These are phyloP conservation scores for Ceratocystis cacaofunesta DNA, from an alignment of 2,329 filamentous ascomycete species.

Conservation along the genomic window DNA sequence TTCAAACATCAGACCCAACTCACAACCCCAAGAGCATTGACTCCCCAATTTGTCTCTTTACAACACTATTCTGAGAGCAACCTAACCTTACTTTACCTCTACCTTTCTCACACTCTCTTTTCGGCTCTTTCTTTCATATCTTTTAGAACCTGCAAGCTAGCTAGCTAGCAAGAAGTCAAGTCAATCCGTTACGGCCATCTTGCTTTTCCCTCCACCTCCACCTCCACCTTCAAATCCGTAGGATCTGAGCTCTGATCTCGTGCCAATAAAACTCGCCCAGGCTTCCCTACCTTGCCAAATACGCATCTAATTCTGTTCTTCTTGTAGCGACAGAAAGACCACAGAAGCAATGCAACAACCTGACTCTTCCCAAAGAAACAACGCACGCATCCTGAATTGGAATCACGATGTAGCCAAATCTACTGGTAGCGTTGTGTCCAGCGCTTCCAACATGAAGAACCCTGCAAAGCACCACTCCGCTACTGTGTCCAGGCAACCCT, in stretches of 20 bases:
- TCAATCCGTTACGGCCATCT: slow-evolving; percentile 9
- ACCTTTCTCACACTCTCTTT: slow-evolving; percentile 1
- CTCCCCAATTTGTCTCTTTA: slow-evolving; percentile 10
- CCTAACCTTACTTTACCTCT: too few relatives aligned
- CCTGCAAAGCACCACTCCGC: slow-evolving; percentile 8
- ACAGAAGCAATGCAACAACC: slow-evolving; percentile 58
- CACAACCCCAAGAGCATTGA: slow-evolving; percentile 52
- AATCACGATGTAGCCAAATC: slow-evolving; percentile 31
- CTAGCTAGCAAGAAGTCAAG: not conserved
- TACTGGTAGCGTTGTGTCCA: slow-evolving; percentile 6
- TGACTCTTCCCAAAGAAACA: slow-evolving; percentile 23
- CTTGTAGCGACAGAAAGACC: slow-evolving; percentile 71
- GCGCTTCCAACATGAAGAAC: not conserved
- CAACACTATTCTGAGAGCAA: too few relatives aligned
- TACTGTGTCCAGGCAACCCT: not conserved
- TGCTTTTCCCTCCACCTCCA: not conserved
- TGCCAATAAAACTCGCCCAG: not conserved
- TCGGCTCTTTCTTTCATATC: slow-evolving; percentile 5
- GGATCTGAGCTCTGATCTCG: slow-evolving; percentile 6
- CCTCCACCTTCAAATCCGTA: slow-evolving; percentile 3
- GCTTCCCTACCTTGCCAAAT: not conserved
- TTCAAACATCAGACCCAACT: slow-evolving; percentile 62
- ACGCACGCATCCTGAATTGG: slow-evolving; percentile 34
- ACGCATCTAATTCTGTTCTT: slow-evolving; percentile 38
- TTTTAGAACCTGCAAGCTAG: slow-evolving; percentile 6